Evolutionary conservation across 257 asterid species (phyloP), one percentile per base, ranked within the genome.

Genomic region (Haberlea rhodopensis): DNA sequence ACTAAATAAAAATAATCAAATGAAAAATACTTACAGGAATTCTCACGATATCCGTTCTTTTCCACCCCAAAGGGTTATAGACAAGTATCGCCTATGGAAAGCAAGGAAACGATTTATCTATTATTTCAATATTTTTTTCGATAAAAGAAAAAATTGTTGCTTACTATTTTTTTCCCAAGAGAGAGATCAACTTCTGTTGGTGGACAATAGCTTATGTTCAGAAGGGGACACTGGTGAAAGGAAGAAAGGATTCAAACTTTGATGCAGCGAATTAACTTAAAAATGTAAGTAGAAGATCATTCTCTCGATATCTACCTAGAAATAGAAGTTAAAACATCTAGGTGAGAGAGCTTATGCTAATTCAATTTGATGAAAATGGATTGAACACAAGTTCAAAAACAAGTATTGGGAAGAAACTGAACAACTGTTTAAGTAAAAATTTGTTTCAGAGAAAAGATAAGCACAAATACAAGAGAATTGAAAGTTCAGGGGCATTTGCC

Each of bases 131-230:
- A 24, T 23, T 61, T 34, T 26, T 11, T 21, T 20, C 11, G 2
- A 2, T n/a, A 26, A 37, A 43, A 5, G 18, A 21, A 34, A 7
- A 19, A 29, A 22, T 34, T 20, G n/a, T 28, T 57, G 57, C 75
- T 62, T 72, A 81, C 86, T 71, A 81, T 24, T 20, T 64, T 59
- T 57, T 78, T 78, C 24, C 79, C 82, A 34, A 21, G 32, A 20
- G 87, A 73, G 56, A 81, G 63, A 49, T 71, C 62, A 18, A 63
- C 53, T 67, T 81, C 87, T 57, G 87, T 66, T 62, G 87, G 73
- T 46, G 87, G 82, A 65, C 87, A 81, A 65, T 78, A 81, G 62
- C 82, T 81, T 52, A 81, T 78, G 63, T 81, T 81, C 78, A 81
- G 69, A 57, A 78, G 80, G 13, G 84, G 87, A 34, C 87, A 81